Base-by-base conservation (phyloP, 192 early-diverging fungal species). In the Mortierella claussenii region DNA sequence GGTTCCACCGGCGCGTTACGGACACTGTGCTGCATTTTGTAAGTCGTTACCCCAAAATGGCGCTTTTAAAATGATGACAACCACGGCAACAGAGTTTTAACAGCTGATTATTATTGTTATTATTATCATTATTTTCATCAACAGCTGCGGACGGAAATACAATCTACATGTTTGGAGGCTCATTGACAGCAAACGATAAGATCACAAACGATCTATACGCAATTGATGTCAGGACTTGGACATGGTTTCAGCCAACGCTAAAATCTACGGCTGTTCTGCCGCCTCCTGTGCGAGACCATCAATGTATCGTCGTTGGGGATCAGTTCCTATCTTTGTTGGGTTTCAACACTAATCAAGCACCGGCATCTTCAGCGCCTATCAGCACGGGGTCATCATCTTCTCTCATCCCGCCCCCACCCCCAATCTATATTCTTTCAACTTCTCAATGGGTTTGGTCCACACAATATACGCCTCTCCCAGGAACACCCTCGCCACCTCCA, bases 91-190 rank as follows among this genome's bases (percentile, higher is more conserved):
- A n/a, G n/a, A n/a, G n/a, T n/a, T n/a, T n/a, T n/a, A n/a, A n/a
- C n/a, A n/a, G n/a, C n/a, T n/a, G n/a, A n/a, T n/a, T n/a, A n/a
- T n/a, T n/a, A n/a, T n/a, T n/a, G n/a, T n/a, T n/a, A n/a, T n/a
- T n/a, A n/a, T n/a, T n/a, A n/a, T n/a, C n/a, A n/a, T n/a, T n/a
- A n/a, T n/a, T n/a, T n/a, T n/a, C n/a, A n/a, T n/a, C 5, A 37
- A 44, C 48, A 74, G 70, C 70, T 1, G n/a, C 70, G 4, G 70
- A 74, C 48, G 70, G 70, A 30, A 65, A 62, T 42, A 65, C 61
- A 10, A 44, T 64, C 13, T 59, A 40, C 33, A 74, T 74, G 70
- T 74, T 65, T 60, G 70, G 70, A 44, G 70, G 70, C 15, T 36
- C 70, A 15, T 37, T 74, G 9, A 56, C 40, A 6, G 12, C 30